These are phyloP conservation scores for Arthrobotrys sinensis DNA, from an alignment of 2,329 filamentous ascomycete genomes.

Conservation along the genomic window DNA sequence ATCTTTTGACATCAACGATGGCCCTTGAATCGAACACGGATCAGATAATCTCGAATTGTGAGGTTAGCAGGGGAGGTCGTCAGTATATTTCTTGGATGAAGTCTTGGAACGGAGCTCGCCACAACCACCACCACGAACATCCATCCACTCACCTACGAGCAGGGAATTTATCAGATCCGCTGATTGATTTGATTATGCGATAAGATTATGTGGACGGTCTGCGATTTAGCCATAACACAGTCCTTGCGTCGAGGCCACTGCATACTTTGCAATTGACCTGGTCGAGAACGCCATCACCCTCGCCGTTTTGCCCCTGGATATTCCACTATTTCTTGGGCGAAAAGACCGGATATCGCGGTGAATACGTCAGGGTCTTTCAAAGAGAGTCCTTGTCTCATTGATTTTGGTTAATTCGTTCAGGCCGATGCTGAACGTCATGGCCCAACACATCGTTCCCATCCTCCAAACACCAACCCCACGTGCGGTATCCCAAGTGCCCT, in stretches of 20 bases:
- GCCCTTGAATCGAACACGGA: slow-evolving; percentile 48
- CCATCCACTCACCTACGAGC: neutral
- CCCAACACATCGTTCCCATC: slow-evolving; percentile 32
- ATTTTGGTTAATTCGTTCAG: neutral
- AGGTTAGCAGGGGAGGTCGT: slow-evolving; percentile 28
- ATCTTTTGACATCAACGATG: slow-evolving; percentile 44
- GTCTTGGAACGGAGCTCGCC: slow-evolving; percentile 25
- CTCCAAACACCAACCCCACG: slow-evolving; percentile 39
- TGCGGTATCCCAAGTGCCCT: neutral
- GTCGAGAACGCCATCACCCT: slow-evolving; percentile 2
- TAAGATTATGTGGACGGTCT: slow-evolving; percentile 41
- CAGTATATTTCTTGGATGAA: slow-evolving; percentile 18
- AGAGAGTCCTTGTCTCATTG: neutral
- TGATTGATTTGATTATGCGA: slow-evolving; percentile 59
- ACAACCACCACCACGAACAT: neutral
- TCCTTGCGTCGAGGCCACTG: neutral
- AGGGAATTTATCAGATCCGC: slow-evolving; percentile 53
- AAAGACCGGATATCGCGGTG: slow-evolving; percentile 5
- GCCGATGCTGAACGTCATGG: slow-evolving; percentile 30
- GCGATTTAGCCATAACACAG: neutral
- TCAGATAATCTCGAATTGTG: slow-evolving; percentile 52
- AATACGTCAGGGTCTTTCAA: slow-evolving; percentile 9
- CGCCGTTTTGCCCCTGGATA: slow-evolving; percentile 21
- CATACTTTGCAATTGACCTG: neutral
- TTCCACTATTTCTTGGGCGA: neutral